Percentiles rank a stretch among this genome's conserved stretches.
Conservation (phyloP, 148 eudicot genomes). For the Heliamphora exappendiculata region DNA sequence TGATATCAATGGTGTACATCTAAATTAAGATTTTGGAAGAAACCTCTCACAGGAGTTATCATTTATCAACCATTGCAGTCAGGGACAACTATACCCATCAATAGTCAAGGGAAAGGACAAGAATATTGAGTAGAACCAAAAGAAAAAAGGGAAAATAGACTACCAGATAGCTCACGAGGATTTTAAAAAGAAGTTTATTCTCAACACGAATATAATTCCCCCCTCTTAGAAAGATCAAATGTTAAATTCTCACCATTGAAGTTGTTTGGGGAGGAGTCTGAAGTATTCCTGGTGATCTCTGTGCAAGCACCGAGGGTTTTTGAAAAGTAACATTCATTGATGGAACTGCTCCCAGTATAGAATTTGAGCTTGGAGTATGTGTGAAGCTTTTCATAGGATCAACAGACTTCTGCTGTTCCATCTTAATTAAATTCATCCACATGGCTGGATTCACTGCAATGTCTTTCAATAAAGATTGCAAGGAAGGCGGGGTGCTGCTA, state of each 20-base stretch:
- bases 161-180: background rate
- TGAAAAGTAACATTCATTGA: conserved; percentile 26
- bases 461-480: conserved; percentile 67
- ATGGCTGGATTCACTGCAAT: conserved; percentile 60
- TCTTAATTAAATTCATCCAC: conserved; percentile 56
- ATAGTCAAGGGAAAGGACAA: background rate
- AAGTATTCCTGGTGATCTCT: conserved; percentile 32
- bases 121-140: background rate
- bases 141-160: background rate
- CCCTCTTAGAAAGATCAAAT: background rate
- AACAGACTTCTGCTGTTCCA: conserved; percentile 50
- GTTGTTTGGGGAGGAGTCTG: conserved; percentile 42
- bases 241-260: conserved; percentile 38
- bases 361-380: conserved; percentile 27
- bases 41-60: background rate
- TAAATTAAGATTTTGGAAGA: background rate
- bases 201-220: background rate
- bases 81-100: background rate
- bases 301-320: conserved; percentile 28
- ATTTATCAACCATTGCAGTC: background rate
- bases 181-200: background rate
- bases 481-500: conserved; percentile 34
- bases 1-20: background rate
- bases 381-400: conserved; percentile 32
- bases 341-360: conserved; percentile 36